Percentiles rank a stretch among this genome's conserved stretches.
Evolutionary conservation across 148 eudicot genomes (phyloP).

Genomic region (Diospyros kaki): DNA sequence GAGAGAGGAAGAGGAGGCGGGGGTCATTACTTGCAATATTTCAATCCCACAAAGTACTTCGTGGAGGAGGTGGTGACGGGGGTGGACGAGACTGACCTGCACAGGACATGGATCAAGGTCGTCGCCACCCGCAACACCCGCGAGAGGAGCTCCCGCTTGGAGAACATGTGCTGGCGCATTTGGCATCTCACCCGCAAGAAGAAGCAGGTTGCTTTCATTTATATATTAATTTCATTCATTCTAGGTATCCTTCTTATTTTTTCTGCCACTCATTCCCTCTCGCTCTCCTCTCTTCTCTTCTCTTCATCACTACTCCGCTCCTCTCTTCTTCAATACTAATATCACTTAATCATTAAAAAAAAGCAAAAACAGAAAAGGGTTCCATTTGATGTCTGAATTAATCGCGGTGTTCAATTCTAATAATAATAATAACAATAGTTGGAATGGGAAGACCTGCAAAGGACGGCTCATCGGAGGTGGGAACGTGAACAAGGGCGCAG

Average conservation of each 20-base stretch:
- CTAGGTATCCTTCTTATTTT: too few relatives aligned
- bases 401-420: too few relatives aligned
- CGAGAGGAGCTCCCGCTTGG: slow-evolving; percentile 67
- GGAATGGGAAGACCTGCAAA: slow-evolving; percentile 66
- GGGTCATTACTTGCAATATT: slow-evolving; percentile 8
- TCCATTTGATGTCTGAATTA: too few relatives aligned
- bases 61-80: slow-evolving; percentile 74
- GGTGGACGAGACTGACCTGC: slow-evolving; percentile 63
- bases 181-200: slow-evolving; percentile 87
- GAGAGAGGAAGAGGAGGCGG: slow-evolving; percentile 22
- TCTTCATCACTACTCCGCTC: too few relatives aligned
- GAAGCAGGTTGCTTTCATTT: slow-evolving; percentile 44
- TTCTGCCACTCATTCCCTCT: too few relatives aligned
- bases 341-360: too few relatives aligned
- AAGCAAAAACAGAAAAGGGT: too few relatives aligned
- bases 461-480: slow-evolving; percentile 44
- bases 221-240: too few relatives aligned
- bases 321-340: too few relatives aligned
- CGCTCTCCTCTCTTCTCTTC: too few relatives aligned
- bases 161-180: slow-evolving; percentile 84
- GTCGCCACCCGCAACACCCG: slow-evolving; percentile 66
- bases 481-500: slow-evolving; percentile 59
- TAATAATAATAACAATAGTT: slow-evolving; percentile 23
- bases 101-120: slow-evolving; percentile 75
- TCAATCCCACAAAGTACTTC: slow-evolving; percentile 67